phyloP scores from a whole-genome alignment of 2,329 filamentous ascomycete genomes.

The Fusarium bactridioides region DNA sequence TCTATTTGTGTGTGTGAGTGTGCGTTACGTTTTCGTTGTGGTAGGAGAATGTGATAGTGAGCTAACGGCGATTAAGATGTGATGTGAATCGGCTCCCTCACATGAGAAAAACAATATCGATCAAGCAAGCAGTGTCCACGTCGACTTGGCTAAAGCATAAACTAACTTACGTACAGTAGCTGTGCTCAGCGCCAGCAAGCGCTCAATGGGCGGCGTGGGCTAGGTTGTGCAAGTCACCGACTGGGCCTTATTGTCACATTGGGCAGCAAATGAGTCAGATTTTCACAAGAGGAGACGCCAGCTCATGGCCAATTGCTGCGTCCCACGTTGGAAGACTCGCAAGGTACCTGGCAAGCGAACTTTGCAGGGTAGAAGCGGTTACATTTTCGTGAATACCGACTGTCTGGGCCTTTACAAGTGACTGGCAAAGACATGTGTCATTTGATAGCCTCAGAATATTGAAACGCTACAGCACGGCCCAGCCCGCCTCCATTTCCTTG shows the following conservation, averaged over 20 bases:
- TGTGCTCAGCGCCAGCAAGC: slow-evolving; percentile 8
- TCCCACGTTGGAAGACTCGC: slow-evolving; percentile 34
- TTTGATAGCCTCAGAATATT: slow-evolving; percentile 20
- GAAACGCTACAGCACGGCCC: slow-evolving; percentile 25
- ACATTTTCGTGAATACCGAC: slow-evolving; percentile 7
- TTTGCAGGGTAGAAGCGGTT: slow-evolving; percentile 1
- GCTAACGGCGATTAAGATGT: slow-evolving; percentile 34
- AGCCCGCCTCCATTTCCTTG: slow-evolving; percentile 22
- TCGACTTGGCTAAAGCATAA: slow-evolving; percentile 22
- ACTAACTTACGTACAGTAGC: slow-evolving; percentile 19
- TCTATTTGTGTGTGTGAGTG: not conserved
- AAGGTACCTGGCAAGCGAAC: slow-evolving; percentile 2
- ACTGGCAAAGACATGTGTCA: not conserved
- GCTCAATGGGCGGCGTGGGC: slow-evolving; percentile 16
- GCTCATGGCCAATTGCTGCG: slow-evolving; percentile 32
- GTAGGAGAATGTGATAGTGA: slow-evolving; percentile 26
- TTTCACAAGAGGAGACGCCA: slow-evolving; percentile 14
- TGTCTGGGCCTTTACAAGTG: slow-evolving; percentile 12
- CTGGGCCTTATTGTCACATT: slow-evolving; percentile 30
- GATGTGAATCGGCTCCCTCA: slow-evolving; percentile 35
- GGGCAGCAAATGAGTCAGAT: slow-evolving; percentile 40
- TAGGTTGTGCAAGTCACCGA: not conserved
- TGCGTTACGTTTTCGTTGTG: slow-evolving; percentile 14
- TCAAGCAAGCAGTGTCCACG: slow-evolving; percentile 21
- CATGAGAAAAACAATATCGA: slow-evolving; percentile 16